phyloP scores from a whole-genome alignment of 306 rosid species.

The Vigna hirtella region DNA sequence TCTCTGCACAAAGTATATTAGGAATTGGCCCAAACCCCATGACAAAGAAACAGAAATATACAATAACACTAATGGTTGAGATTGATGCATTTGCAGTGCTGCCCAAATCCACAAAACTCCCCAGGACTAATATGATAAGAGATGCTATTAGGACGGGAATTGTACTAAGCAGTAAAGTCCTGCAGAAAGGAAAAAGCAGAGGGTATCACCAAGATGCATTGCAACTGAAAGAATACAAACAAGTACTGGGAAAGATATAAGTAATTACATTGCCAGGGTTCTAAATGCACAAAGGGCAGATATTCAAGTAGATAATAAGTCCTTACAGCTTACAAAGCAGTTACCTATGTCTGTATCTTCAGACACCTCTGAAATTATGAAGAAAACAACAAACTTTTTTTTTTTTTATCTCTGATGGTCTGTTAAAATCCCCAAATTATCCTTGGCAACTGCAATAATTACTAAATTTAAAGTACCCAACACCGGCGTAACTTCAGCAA shows the following conservation, averaged over 20 bases:
- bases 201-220: neutral
- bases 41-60: constrained; percentile 90
- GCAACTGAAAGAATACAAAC: neutral
- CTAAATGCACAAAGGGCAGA: neutral
- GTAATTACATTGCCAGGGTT: neutral
- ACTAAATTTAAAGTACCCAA: constrained; percentile 12
- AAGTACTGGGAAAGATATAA: neutral
- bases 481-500: neutral
- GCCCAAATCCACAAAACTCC: constrained; percentile 77
- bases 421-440: constrained; percentile 10
- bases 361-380: neutral
- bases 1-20: constrained; percentile 91
- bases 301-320: neutral
- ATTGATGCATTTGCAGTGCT: constrained; percentile 73
- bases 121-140: constrained; percentile 71
- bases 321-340: neutral
- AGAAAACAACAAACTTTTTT: neutral
- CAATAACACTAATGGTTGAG: constrained; percentile 81
- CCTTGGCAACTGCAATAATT: neutral
- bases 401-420: constrained; percentile 3
- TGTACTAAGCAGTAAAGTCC: constrained; percentile 80
- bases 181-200: constrained; percentile 44
- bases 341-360: constrained; percentile 16
- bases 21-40: constrained; percentile 98
- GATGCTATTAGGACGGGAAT: constrained; percentile 78